These are phyloP conservation scores for Penicillium vulpinum DNA, from an alignment of 2,329 filamentous ascomycete genomes.

Conservation along the genomic window DNA sequence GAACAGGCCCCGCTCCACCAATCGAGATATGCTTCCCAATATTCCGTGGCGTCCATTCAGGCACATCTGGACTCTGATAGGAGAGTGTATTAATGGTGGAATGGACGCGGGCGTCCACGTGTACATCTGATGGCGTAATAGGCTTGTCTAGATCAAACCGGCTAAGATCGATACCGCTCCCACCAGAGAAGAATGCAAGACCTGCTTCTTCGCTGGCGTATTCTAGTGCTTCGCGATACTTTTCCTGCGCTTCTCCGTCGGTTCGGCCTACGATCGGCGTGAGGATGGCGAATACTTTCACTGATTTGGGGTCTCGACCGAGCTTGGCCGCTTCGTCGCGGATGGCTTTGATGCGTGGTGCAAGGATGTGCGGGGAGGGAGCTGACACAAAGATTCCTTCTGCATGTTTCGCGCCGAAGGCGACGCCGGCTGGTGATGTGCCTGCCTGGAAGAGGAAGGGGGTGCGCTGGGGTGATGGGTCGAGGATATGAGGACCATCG, in stretches of 20 bases:
- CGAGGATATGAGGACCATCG: constrained; percentile 34
- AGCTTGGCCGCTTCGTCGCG: neutral
- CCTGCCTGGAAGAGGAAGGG: constrained; percentile 46
- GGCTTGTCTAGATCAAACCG: neutral
- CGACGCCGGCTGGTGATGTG: neutral
- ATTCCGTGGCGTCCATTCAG: constrained; percentile 11
- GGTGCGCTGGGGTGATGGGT: constrained; percentile 42
- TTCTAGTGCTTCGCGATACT: neutral
- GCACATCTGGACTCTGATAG: constrained; percentile 8
- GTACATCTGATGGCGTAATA: constrained; percentile 8
- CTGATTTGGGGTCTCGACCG: neutral
- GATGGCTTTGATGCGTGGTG: neutral
- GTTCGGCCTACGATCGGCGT: constrained; percentile 1
- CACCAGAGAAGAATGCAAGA: neutral
- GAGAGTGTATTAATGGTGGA: constrained; percentile 4
- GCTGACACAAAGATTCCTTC: constrained; percentile 2
- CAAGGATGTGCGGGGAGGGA: constrained; percentile 18
- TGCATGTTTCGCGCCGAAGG: constrained; percentile 2
- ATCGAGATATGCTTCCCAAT: constrained; percentile 17
- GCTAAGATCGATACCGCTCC: constrained; percentile 1
- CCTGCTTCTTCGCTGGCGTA: constrained; percentile 1
- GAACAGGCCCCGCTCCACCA: constrained; percentile 17
- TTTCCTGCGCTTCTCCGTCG: neutral
- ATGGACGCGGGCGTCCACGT: constrained; percentile 10
- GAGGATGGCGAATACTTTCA: neutral